These are phyloP conservation scores for Arachis monticola DNA, from an alignment of 331 rosid genomes.

Conservation along the genomic window DNA sequence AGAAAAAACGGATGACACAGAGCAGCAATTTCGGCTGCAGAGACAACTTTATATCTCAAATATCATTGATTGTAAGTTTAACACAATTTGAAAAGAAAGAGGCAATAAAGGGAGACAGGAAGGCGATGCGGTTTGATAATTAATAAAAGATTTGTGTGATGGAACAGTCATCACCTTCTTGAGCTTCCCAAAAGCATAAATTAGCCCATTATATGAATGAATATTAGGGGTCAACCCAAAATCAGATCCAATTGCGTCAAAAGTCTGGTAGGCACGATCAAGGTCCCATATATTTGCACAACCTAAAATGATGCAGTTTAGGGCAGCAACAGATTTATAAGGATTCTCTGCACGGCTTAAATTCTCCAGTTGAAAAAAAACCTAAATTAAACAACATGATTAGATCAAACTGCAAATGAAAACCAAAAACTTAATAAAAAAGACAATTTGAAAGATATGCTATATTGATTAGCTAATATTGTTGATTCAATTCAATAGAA, in stretches of 20 bases:
- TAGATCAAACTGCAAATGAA: conserved; percentile 37
- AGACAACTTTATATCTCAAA: conserved; percentile 17
- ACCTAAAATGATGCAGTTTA: conserved; percentile 89
- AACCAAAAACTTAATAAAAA: background rate
- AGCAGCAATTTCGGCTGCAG: background rate
- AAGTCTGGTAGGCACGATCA: conserved; percentile 98
- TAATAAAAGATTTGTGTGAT: conserved; percentile 18
- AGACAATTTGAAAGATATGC: background rate
- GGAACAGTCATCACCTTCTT: conserved; percentile 67
- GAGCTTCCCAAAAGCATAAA: conserved; percentile 86
- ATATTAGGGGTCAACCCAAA: conserved; percentile 86
- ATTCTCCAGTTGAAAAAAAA: conserved; percentile 91
- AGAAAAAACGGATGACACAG: background rate
- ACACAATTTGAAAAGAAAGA: conserved; percentile 9
- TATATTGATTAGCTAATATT: conserved; percentile 1
- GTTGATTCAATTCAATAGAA: conserved; percentile 38
- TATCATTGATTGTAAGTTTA: conserved; percentile 6
- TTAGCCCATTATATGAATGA: conserved; percentile 88
- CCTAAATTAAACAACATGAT: conserved; percentile 57
- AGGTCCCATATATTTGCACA: conserved; percentile 98
- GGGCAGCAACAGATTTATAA: conserved; percentile 87
- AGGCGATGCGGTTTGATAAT: background rate
- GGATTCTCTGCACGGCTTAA: conserved; percentile 76
- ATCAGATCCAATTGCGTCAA: conserved; percentile 81
- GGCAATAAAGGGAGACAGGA: background rate